phyloP scores from a whole-genome alignment of 495 filamentous ascomycete genomes.

The Cercophora newfieldiana region DNA sequence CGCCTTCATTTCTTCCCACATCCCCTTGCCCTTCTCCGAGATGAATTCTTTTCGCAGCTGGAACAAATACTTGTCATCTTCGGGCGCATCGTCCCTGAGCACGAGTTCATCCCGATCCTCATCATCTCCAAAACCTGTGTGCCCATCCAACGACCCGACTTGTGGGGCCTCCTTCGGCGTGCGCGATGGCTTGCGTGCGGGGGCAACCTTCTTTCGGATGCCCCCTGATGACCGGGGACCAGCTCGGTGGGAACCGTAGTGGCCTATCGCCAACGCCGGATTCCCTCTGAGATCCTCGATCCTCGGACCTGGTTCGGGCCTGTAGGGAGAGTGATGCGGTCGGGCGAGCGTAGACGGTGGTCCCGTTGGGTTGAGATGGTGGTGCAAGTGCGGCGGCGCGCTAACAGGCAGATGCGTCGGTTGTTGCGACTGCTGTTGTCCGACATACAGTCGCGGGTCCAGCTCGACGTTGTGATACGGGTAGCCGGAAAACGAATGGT shows the following conservation, averaged over 20 bases:
- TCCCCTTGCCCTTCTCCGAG: conserved; percentile 51
- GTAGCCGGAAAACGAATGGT: conserved; percentile 29
- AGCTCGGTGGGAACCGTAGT: not conserved
- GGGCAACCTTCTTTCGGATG: conserved; percentile 23
- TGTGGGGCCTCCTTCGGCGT: conserved; percentile 27
- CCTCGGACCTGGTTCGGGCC: conserved; percentile 22
- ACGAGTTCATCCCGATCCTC: conserved; percentile 30
- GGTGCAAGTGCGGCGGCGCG: conserved; percentile 26
- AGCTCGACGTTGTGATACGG: conserved; percentile 22
- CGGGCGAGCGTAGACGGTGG: conserved; percentile 22
- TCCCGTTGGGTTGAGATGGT: conserved; percentile 27
- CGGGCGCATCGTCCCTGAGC: conserved; percentile 44
- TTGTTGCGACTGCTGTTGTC: conserved; percentile 13
- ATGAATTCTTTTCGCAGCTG: conserved; percentile 44
- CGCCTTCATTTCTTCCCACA: conserved; percentile 53
- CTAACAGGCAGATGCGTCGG: conserved; percentile 22
- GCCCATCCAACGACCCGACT: conserved; percentile 15
- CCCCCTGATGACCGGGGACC: not conserved
- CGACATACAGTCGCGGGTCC: conserved; percentile 15
- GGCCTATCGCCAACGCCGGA: conserved; percentile 22
- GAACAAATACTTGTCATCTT: conserved; percentile 48
- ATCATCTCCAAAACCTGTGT: conserved; percentile 2
- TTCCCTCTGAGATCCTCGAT: conserved; percentile 34
- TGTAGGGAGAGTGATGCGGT: conserved; percentile 28
- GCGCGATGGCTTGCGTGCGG: conserved; percentile 24